Evolutionary conservation across 148 eudicot species (phyloP), one percentile per base, ranked within the genome.

Genomic region (Camellia sinensis): DNA sequence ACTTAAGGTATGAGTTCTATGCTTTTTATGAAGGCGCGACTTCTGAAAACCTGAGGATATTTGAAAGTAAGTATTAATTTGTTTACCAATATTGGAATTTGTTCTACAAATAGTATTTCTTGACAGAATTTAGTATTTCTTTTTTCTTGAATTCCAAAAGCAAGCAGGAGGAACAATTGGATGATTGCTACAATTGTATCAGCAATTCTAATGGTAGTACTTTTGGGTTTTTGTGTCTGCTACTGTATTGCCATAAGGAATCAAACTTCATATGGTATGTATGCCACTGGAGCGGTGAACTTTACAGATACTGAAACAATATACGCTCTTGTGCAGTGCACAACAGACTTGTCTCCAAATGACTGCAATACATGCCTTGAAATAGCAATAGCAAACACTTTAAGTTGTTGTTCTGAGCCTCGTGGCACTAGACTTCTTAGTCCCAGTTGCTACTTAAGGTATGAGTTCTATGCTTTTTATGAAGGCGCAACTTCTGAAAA

Each of bases 251-350:
- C 37, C 37, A 29, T 29, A 29, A 29, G 37, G 37, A 1, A 29
- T 29, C 37, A 29, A 29, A 29, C 37, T 2, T 65, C 83, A 3
- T 7, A 22, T 12, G 62, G 52, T 9, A 85, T 75, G 85, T 79
- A 74, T 73, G 90, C 75, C 3, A 76, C 81, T 15, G 40, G 29
- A 9, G 37, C 53, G 21, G 85, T 60, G 2, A 12, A 6, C 3
- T 75, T 80, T 18, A 44, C 56, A 2, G 67, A 41, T 0, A 19
- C 41, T 12, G 46, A 81, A 1, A 56, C 45, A 0, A 60, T 89
- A 68, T 85, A 82, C 60, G 82, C 80, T 4, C 72, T 86, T 41
- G 86, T 81, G 59, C 90, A 89, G 89, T 89, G 92, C 79, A 86
- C 90, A 0, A 82, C 81, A 15, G 90, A 91, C 80, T 54, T 91